Evolutionary conservation across 2,329 filamentous ascomycete species (phyloP).

Genomic region (Albifimbria verrucaria): DNA sequence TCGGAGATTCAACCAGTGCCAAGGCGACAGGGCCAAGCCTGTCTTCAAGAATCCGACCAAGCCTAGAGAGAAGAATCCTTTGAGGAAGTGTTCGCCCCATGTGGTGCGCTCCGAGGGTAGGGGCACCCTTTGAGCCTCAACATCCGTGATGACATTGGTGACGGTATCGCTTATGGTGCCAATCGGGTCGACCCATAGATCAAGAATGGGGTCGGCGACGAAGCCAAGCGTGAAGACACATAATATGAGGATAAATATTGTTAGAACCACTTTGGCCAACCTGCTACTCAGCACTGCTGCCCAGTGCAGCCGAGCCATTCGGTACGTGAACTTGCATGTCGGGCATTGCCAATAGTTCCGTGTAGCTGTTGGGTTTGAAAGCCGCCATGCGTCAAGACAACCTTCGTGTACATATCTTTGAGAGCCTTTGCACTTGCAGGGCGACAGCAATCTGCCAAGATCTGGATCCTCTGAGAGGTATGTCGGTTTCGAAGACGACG

Average conservation of each 20-base stretch:
- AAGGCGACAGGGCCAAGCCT: constrained; percentile 69
- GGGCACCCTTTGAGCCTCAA: constrained; percentile 30
- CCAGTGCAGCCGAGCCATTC: constrained; percentile 73
- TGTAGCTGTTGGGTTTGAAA: constrained; percentile 60
- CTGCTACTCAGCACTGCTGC: constrained; percentile 66
- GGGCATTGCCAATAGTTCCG: constrained; percentile 85
- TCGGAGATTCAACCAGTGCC: constrained; percentile 73
- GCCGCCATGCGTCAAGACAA: constrained; percentile 80
- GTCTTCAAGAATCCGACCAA: constrained; percentile 82
- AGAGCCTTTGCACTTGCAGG: constrained; percentile 90
- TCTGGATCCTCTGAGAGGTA: constrained; percentile 74
- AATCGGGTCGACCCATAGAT: constrained; percentile 78
- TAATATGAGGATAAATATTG: constrained; percentile 65
- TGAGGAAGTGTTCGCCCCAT: constrained; percentile 82
- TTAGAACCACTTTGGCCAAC: constrained; percentile 66
- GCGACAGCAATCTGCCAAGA: constrained; percentile 76
- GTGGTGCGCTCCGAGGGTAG: constrained; percentile 50
- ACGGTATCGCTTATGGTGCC: constrained; percentile 56
- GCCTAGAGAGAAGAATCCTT: constrained; percentile 87
- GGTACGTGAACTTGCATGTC: constrained; percentile 82
- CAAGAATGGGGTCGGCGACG: constrained; percentile 87
- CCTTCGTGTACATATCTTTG: constrained; percentile 93
- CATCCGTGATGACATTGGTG: constrained; percentile 39
- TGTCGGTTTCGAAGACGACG: constrained; percentile 30
- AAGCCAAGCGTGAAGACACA: constrained; percentile 84